Base-by-base conservation (phyloP, 108 stramenopile species). In the Pseudonitzschia multiseries region DNA sequence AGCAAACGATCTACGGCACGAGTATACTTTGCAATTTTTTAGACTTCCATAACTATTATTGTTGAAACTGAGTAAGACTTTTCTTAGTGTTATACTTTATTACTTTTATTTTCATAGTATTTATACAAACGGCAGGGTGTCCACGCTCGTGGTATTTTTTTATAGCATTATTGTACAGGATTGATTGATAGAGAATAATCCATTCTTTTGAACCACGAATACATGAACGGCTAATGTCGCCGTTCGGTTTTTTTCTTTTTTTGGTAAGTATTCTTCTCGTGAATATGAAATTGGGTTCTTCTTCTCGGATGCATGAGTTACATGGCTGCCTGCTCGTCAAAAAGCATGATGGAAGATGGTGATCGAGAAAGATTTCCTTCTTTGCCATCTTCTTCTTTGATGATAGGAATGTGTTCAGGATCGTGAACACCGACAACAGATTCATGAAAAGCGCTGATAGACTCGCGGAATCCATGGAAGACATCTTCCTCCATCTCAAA, bases 281-380 rank as follows among this genome's bases (percentile, higher is more conserved):
- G 9, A 46, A 20, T 24, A 21, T 52, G 46, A 28, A 48, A 26
- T 3, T 31, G 50, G 15, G 50, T 46, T 67, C 42, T 60, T 62
- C 26, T 43, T 41, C 18, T 72, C 26, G 71, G 48, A 72, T 62
- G 71, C 48, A 33, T 44, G 60, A 61, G 18, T 76, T 76, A 76
- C 57, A 76, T 63, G 61, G 57, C 61, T 22, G 59, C 54, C 22
- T 56, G 40, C 43, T 74, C 52, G 29, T 85, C 81, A 84, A 88
- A 78, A 65, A 90, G 79, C 86, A 87, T 87, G 46, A 84, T 78
- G 24, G 81, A 82, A 29, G 86, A 87, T 50, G 86, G 83, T 27
- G 86, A 87, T 13, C 86, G 73, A 28, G 85, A 86, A 33, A 86
- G 79, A n/a, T 82, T 75, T 33, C 85, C 80, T 61, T 78, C 84